phyloP scores from a whole-genome alignment of 208 protist genomes.

The Crithidia bombi region DNA sequence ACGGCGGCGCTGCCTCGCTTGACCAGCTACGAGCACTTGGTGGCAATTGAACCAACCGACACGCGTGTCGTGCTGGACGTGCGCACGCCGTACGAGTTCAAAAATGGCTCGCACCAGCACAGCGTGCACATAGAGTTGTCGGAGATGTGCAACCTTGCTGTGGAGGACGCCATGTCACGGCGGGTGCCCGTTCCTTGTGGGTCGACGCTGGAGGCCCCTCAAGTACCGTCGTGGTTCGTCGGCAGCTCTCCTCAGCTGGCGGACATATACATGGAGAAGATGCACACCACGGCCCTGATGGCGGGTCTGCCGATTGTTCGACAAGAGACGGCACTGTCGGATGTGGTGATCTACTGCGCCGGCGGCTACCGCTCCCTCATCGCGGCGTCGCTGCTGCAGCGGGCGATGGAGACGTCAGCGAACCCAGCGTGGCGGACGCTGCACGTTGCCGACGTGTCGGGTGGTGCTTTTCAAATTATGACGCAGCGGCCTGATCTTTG shows the following conservation, averaged over 20 bases:
- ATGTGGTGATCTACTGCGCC: conserved; percentile 77
- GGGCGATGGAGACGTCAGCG: conserved; percentile 48
- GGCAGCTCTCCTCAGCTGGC: conserved; percentile 39
- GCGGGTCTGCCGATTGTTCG: conserved; percentile 26
- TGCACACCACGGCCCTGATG: conserved; percentile 45
- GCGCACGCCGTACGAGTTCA: conserved; percentile 84
- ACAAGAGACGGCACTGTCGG: conserved; percentile 29
- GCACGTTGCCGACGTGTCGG: conserved; percentile 58
- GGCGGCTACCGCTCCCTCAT: conserved; percentile 84
- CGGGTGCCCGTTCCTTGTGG: too few relatives aligned
- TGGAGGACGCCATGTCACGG: conserved; percentile 38
- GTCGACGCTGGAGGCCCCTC: too few relatives aligned
- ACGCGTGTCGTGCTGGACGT: conserved; percentile 64
- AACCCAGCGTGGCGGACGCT: conserved; percentile 18
- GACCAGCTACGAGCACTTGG: conserved; percentile 19
- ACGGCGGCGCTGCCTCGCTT: conserved; percentile 9
- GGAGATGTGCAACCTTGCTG: conserved; percentile 61
- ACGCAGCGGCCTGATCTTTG: conserved; percentile 80
- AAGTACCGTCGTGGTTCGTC: conserved; percentile 6
- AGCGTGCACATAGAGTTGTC: conserved; percentile 65
- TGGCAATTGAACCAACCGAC: conserved; percentile 18
- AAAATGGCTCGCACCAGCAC: conserved; percentile 78
- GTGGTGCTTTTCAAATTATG: conserved; percentile 85
- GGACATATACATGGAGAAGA: conserved; percentile 31
- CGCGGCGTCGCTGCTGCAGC: conserved; percentile 62